Conservation (phyloP, 305 asterid species). For the Solanum aculeatissimum region DNA sequence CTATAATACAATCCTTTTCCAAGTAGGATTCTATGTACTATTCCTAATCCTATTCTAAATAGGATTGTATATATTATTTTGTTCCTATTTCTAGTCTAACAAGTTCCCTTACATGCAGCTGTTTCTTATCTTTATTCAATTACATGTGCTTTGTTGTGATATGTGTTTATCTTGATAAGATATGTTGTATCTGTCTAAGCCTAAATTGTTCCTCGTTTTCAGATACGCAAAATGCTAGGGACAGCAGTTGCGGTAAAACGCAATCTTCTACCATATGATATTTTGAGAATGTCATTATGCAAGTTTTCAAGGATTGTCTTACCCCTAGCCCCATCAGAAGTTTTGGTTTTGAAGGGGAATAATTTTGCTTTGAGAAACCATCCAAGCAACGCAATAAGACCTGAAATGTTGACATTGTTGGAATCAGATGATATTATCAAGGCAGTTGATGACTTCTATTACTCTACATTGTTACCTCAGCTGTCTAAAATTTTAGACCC, state of each 20-base stretch:
- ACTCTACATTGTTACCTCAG: constrained; percentile 57
- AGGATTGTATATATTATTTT: too few species aligned
- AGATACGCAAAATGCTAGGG: constrained; percentile 96
- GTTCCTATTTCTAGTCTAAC: too few species aligned
- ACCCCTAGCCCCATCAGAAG: constrained; percentile 94
- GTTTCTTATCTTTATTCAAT: background rate
- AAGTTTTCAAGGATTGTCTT: constrained; percentile 71
- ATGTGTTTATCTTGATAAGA: background rate
- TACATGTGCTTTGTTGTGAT: background rate
- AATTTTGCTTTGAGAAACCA: constrained; percentile 52
- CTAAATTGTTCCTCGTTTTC: constrained; percentile 11
- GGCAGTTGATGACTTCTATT: constrained; percentile 52
- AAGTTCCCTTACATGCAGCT: background rate
- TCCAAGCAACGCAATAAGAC: constrained; percentile 62
- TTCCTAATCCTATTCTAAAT: too few species aligned
- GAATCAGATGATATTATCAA: constrained; percentile 69
- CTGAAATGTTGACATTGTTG: constrained; percentile 68
- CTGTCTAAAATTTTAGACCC: constrained; percentile 55
- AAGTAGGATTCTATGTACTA: too few species aligned
- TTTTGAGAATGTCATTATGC: constrained; percentile 48
- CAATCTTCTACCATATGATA: constrained; percentile 58
- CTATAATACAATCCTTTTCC: too few species aligned
- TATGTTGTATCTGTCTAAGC: background rate
- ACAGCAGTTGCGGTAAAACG: constrained; percentile 82
- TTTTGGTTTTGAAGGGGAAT: constrained; percentile 62